Conservation (phyloP, 495 filamentous ascomycete species). For the Cercophora sp. region DNA sequence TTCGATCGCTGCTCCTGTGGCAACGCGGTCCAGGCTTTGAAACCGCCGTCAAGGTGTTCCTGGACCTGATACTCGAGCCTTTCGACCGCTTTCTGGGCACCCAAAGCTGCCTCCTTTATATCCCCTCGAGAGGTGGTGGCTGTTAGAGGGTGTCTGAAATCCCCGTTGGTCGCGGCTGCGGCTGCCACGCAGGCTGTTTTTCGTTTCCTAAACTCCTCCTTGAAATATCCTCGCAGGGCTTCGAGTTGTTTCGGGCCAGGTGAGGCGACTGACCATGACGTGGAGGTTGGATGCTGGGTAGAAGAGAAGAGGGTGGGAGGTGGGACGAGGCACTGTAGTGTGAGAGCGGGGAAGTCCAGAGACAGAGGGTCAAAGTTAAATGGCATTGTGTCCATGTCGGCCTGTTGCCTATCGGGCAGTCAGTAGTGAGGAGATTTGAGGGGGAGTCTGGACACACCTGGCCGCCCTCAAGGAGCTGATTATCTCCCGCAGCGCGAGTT, state of each 20-base stretch:
- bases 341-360: conserved; percentile 77
- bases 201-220: conserved; percentile 62
- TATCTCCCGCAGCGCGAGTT: conserved; percentile 77
- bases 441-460: conserved; percentile 50
- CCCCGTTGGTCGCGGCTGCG: conserved; percentile 38
- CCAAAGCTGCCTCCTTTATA: conserved; percentile 38
- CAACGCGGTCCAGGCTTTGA: conserved; percentile 63
- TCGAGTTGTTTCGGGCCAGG: conserved; percentile 68
- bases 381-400: conserved; percentile 46
- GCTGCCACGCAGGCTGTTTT: conserved; percentile 41
- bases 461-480: conserved; percentile 75
- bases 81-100: conserved; percentile 37
- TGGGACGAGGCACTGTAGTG: conserved; percentile 71
- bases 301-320: conserved; percentile 71
- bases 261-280: conserved; percentile 70
- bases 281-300: conserved; percentile 62
- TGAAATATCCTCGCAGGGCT: conserved; percentile 61
- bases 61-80: conserved; percentile 58
- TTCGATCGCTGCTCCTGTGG: conserved; percentile 54
- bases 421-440: conserved; percentile 20
- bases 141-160: conserved; percentile 37
- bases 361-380: conserved; percentile 82
- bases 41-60: conserved; percentile 67
- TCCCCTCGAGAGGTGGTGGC: conserved; percentile 29
- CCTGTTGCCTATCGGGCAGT: conserved; percentile 38